These are phyloP conservation scores for Solanum clarkiae DNA, from an alignment of 257 asterid genomes.

Conservation along the genomic window DNA sequence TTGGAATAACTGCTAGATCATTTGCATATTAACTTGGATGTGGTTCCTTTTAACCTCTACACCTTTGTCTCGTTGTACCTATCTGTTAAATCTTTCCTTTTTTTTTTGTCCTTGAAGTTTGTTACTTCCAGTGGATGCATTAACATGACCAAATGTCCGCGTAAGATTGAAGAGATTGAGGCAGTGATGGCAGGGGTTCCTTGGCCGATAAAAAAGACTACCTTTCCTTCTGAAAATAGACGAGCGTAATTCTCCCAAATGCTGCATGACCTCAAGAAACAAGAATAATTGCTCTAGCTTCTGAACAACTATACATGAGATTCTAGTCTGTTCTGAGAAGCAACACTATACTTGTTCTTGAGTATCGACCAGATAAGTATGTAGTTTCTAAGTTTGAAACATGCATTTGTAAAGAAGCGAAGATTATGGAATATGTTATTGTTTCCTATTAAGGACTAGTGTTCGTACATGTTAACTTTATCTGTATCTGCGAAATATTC, in stretches of 20 bases:
- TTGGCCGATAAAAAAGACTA: constrained; percentile 49
- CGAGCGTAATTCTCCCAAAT: not conserved
- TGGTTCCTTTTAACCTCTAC: not conserved
- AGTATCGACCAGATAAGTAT: not conserved
- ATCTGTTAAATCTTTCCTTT: not conserved
- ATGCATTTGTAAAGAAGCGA: not conserved
- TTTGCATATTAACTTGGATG: not conserved
- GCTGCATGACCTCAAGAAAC: not conserved
- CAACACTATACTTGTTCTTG: not conserved
- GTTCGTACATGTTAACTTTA: not conserved
- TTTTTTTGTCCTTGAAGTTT: constrained; percentile 25
- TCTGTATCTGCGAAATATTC: not conserved
- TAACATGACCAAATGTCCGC: constrained; percentile 83
- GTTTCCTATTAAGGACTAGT: not conserved
- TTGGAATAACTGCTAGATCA: not conserved
- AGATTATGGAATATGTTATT: not conserved
- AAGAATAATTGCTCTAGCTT: not conserved
- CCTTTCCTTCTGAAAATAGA: constrained; percentile 9
- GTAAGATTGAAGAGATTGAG: constrained; percentile 74
- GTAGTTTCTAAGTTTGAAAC: not conserved
- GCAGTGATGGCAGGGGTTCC: constrained; percentile 91
- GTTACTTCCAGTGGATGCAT: constrained; percentile 53
- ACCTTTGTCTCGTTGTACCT: not conserved
- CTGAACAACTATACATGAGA: not conserved
- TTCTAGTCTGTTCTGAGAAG: not conserved